Base-by-base conservation (phyloP, 345 rosid genomes). In the Turritis glabra region DNA sequence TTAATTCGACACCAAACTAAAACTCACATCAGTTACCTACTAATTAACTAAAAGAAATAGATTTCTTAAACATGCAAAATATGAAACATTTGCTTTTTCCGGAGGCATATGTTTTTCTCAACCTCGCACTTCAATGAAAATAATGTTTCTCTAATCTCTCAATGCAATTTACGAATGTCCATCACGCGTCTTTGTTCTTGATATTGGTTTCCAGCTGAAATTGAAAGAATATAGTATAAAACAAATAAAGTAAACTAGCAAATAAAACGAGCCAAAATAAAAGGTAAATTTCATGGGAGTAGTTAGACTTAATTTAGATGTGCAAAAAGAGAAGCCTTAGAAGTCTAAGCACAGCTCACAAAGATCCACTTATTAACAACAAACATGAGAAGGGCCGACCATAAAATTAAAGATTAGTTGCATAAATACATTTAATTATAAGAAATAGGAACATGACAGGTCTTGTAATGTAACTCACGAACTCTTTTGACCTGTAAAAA, bases 401-500 rank as follows among this genome's bases (percentile, higher is more conserved):
- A 53, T 9, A 52, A 0, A 41, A 40, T 60, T 14, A 67, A 56
- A 19, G 67, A 57, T 48, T 74, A 58, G 59, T 60, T 75, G 64
- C 64, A 32, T 4, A 8, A 22, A 6, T 19, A 58, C 37, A 52
- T 38, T 32, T 57, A 41, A 68, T 57, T 29, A 76, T 52, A 69
- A 8, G 23, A 60, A 35, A 30, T 26, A 26, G 41, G 22, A 62
- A 69, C 71, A 69, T 54, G 64, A 69, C 75, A 76, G 68, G 75
- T 68, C 63, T 50, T 48, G 32, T 67, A 30, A 38, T 75, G 73
- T 41, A 69, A 69, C 51, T 53, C 79, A 62, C 58, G 50, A 32
- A 53, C 52, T 69, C 80, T 76, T 76, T 76, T 47, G 61, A 77
- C 71, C 76, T 77, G 80, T 77, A 60, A 77, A 18, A 69, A 18